phyloP scores from a whole-genome alignment of 345 rosid genomes.

The Anacardium occidentale region DNA sequence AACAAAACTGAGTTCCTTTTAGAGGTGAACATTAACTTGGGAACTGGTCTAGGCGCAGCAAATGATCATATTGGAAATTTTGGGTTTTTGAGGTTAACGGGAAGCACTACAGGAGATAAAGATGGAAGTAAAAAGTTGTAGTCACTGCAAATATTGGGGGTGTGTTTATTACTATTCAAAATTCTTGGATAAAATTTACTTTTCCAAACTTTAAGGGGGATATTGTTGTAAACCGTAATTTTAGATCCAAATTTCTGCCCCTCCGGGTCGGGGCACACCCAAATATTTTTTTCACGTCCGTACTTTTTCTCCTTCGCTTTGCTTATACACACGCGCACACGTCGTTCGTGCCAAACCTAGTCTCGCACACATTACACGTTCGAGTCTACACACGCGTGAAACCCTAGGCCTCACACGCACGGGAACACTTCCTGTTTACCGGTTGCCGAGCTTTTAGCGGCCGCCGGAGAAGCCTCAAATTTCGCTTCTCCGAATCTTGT shows the following conservation, averaged over 20 bases:
- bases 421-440: constrained; percentile 38
- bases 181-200: too few species aligned
- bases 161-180: too few species aligned
- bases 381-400: constrained; percentile 66
- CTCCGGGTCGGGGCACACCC: too few species aligned
- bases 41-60: constrained; percentile 16
- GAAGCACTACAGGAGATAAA: too few species aligned
- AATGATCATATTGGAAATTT: constrained; percentile 46
- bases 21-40: constrained; percentile 34
- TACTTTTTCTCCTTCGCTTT: constrained; percentile 20
- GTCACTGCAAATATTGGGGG: too few species aligned
- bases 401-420: constrained; percentile 48
- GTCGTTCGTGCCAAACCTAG: constrained; percentile 68
- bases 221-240: too few species aligned
- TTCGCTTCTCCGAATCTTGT: constrained; percentile 14
- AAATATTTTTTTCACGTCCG: constrained; percentile 25
- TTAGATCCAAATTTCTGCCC: too few species aligned
- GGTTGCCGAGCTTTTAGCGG: neutral
- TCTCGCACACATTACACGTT: constrained; percentile 53
- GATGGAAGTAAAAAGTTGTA: too few species aligned
- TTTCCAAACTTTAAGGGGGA: too few species aligned
- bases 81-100: constrained; percentile 25
- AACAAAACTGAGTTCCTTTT: constrained; percentile 35
- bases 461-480: constrained; percentile 34
- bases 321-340: constrained; percentile 50